These are phyloP conservation scores for Wickerhamiella bombiphila DNA, from an alignment of 805 yeast species.

Conservation along the genomic window DNA sequence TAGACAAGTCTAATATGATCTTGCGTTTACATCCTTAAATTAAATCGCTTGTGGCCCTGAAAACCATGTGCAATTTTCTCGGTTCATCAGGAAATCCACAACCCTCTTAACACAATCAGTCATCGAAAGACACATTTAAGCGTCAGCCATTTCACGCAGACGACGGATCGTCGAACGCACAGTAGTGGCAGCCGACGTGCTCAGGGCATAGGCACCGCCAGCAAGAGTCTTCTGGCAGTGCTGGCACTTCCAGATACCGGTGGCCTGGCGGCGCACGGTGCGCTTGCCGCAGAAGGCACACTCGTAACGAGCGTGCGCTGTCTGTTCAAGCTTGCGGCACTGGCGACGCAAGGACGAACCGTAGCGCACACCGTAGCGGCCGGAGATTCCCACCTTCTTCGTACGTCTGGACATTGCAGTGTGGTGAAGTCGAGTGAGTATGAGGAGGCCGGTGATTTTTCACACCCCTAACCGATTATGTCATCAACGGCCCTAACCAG, in stretches of 20 bases:
- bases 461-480: too few relatives aligned
- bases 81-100: too few relatives aligned
- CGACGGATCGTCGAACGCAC: conserved; percentile 99
- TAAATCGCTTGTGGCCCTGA: too few relatives aligned
- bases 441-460: background rate
- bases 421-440: background rate
- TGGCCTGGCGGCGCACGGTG: conserved; percentile 91
- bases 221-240: conserved; percentile 94
- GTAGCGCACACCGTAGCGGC: conserved; percentile 99
- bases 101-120: too few relatives aligned
- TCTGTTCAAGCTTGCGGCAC: conserved; percentile 97
- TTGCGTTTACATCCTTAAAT: too few relatives aligned
- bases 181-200: conserved; percentile 98
- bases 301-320: conserved; percentile 97
- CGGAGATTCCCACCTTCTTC: conserved; percentile 99
- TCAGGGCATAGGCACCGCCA: conserved; percentile 99
- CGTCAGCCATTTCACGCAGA: conserved; percentile 99
- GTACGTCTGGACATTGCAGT: conserved; percentile 82
- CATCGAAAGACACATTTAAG: conserved; percentile 44
- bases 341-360: conserved; percentile 99
- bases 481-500: too few relatives aligned
- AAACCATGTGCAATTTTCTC: too few relatives aligned
- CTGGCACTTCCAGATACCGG: conserved; percentile 98
- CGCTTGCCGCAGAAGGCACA: conserved; percentile 99
- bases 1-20: too few relatives aligned